Base-by-base conservation (phyloP, 441 rosid species). In the Isatis lusitanica region DNA sequence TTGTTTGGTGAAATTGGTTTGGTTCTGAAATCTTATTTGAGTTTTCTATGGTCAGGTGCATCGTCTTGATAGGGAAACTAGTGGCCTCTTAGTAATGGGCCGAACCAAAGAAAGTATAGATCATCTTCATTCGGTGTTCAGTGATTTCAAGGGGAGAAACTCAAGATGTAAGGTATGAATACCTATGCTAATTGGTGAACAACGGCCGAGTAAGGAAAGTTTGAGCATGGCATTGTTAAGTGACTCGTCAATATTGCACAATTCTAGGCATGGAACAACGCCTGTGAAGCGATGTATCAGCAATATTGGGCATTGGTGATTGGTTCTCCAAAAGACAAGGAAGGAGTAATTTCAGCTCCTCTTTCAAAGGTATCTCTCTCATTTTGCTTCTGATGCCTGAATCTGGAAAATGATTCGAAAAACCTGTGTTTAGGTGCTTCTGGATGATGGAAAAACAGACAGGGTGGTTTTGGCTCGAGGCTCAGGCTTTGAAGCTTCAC, bases 391-490 rank as follows among this genome's bases (percentile, higher is more conserved):
- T 30, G 33, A 31, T 44, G 56, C 57, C 3, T 33, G 58, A 15
- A 33, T 42, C 15, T 53, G 63, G 40, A 43, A 21, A 58, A 7
- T 68, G 15, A 69, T 36, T 7, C 6, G 3, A 13, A 33, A 17
- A 15, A 43, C 44, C 40, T 70, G 42, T 51, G 30, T 78, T 16
- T 47, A 93, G 97, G 94, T 91, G 78, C 78, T 91, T 64, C 89
- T 93, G 55, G 86, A 93, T 78, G 96, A 91, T 78, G 94, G 97
- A 7, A 93, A 90, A 83, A 84, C 93, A 16, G 98, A 93, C 78
- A 84, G 94, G 78, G 87, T 91, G 63, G 81, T 93, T 67, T 70
- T 91, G 81, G 85, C 94, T 76, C 87, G 66, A 70, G 74, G 78
- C 47, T 83, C 87, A 13, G 83, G 88, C 48, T 82, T 93, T 15